A percentile compares a stretch with the other conserved stretches of the same genome.
Evolutionary conservation across 2,329 filamentous ascomycete genomes (phyloP).

Genomic region (Ascochyta viciae-villosae): DNA sequence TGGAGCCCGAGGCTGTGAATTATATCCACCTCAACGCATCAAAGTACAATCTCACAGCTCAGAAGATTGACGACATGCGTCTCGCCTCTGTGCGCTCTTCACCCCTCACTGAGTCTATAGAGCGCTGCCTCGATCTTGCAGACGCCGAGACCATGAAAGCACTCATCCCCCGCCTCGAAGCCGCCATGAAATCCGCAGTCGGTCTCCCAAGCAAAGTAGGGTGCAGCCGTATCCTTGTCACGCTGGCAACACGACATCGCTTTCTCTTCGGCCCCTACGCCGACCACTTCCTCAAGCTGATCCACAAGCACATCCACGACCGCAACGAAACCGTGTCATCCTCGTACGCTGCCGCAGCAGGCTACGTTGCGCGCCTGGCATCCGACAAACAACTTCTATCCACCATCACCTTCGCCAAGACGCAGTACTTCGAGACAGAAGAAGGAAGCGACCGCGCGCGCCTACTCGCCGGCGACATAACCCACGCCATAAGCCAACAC

Average conservation of each 20-base stretch:
- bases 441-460: slow-evolving; percentile 75
- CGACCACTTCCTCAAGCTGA: slow-evolving; percentile 75
- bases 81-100: slow-evolving; percentile 82
- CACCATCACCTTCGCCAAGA: slow-evolving; percentile 63
- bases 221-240: slow-evolving; percentile 83
- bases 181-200: slow-evolving; percentile 82
- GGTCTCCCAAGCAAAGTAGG: slow-evolving; percentile 95
- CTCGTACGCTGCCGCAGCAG: slow-evolving; percentile 84
- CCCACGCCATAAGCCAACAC: slow-evolving; percentile 82
- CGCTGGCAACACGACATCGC: slow-evolving; percentile 80
- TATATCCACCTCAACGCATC: slow-evolving; percentile 90
- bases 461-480: slow-evolving; percentile 80
- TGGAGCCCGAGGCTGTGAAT: slow-evolving; percentile 89
- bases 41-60: slow-evolving; percentile 82
- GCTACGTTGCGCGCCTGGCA: slow-evolving; percentile 78
- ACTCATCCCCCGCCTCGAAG: slow-evolving; percentile 75
- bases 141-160: slow-evolving; percentile 79
- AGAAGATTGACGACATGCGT: slow-evolving; percentile 88
- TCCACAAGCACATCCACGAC: slow-evolving; percentile 85
- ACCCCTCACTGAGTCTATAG: slow-evolving; percentile 90
- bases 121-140: slow-evolving; percentile 83
- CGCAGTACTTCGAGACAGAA: slow-evolving; percentile 82
- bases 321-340: slow-evolving; percentile 93
- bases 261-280: slow-evolving; percentile 78
- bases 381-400: slow-evolving; percentile 64